A percentile compares a stretch with the other conserved stretches of the same genome.
phyloP scores from a whole-genome alignment of 176 grass and related monocot species.

The Tillandsia fasciculata region DNA sequence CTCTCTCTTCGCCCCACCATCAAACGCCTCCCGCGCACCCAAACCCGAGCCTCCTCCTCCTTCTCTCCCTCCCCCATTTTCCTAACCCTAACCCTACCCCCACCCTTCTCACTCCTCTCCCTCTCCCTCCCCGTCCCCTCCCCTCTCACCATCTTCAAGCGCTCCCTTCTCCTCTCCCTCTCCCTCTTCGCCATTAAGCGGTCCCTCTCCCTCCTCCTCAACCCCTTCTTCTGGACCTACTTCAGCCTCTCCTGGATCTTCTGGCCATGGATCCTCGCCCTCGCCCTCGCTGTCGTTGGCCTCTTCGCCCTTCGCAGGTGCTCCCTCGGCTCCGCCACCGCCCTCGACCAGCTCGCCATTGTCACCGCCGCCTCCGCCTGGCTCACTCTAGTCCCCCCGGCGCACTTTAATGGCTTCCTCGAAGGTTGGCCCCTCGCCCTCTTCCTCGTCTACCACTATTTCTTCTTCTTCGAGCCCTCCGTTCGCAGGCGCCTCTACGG shows the following conservation, averaged over 20 bases:
- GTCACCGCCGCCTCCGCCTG: constrained; percentile 21
- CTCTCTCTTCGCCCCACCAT: not conserved
- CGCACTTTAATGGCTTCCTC: constrained; percentile 25
- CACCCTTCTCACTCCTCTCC: not conserved
- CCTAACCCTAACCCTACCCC: too few species aligned
- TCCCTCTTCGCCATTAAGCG: constrained; percentile 11
- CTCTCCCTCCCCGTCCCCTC: not conserved
- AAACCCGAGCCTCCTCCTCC: not conserved
- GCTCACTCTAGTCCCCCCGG: constrained; percentile 27
- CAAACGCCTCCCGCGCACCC: not conserved
- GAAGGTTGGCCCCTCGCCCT: constrained; percentile 21
- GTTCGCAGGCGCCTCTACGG: constrained; percentile 25
- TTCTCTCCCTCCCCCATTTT: not conserved
- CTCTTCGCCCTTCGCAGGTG: constrained; percentile 4
- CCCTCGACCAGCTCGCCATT: constrained; percentile 19
- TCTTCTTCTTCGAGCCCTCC: constrained; percentile 29
- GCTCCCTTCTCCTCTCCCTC: not conserved
- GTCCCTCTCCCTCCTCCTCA: constrained; percentile 6
- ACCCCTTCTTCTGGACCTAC: constrained; percentile 31
- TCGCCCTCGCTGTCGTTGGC: constrained; percentile 8
- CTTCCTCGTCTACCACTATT: constrained; percentile 24
- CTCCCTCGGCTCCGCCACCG: constrained; percentile 7
- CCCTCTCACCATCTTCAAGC: not conserved
- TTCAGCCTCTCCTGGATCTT: constrained; percentile 27
- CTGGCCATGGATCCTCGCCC: constrained; percentile 18